Evolutionary conservation across 2,329 filamentous ascomycete genomes (phyloP).

Genomic region (Colletotrichum graminicola): DNA sequence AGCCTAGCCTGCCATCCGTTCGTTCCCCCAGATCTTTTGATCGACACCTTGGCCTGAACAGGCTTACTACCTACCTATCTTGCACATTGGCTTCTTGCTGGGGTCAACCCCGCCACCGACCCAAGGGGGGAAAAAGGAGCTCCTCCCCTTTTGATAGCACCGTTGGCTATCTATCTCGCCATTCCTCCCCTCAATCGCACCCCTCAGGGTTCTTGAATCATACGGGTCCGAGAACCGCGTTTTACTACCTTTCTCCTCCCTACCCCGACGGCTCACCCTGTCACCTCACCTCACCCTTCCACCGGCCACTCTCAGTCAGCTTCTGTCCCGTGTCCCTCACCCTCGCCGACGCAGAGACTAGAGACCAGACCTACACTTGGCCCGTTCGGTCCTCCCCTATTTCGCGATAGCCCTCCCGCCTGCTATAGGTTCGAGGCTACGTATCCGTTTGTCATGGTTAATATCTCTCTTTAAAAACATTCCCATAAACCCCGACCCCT

Average conservation of each 20-base stretch:
- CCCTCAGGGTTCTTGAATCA: conserved; percentile 41
- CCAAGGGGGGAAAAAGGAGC: conserved; percentile 18
- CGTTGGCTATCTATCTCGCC: conserved; percentile 39
- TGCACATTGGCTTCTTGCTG: conserved; percentile 33
- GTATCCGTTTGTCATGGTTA: conserved; percentile 38
- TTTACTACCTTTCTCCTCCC: conserved; percentile 18
- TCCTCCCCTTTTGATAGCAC: conserved; percentile 38
- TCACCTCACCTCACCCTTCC: conserved; percentile 31
- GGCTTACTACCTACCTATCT: conserved; percentile 16
- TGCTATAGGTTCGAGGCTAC: conserved; percentile 37
- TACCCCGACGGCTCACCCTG: conserved; percentile 25
- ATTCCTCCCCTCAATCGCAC: conserved; percentile 34
- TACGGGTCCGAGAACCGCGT: conserved; percentile 31
- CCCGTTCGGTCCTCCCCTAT: conserved; percentile 38
- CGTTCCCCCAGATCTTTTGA: conserved; percentile 42
- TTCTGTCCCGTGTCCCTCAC: neutral
- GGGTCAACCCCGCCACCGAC: conserved; percentile 39
- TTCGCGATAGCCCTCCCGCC: conserved; percentile 35
- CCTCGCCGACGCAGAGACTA: conserved; percentile 30
- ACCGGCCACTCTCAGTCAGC: neutral
- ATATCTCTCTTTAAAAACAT: conserved; percentile 32
- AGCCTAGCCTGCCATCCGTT: conserved; percentile 30
- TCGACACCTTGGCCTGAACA: conserved; percentile 33
- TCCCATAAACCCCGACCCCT: conserved; percentile 25
- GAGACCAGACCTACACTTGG: conserved; percentile 27